Evolutionary conservation across 768 basidiomycete species (phyloP).

Genomic region (Pulveroboletus ravenelii): DNA sequence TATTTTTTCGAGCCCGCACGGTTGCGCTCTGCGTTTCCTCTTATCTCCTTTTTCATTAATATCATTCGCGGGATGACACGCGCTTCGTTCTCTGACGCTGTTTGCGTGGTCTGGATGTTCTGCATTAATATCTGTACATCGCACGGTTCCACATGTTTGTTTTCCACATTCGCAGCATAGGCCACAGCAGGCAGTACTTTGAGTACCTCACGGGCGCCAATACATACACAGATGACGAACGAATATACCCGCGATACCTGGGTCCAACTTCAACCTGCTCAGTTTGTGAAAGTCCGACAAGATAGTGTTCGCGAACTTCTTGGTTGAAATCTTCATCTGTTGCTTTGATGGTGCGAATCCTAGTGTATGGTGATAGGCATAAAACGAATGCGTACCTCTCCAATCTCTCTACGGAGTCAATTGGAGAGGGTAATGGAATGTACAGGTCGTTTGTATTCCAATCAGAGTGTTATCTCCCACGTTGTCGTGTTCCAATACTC

Average conservation of each 20-base stretch:
- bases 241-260: background rate
- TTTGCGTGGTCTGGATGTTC: conserved; percentile 25
- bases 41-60: background rate
- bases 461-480: no score
- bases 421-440: no score
- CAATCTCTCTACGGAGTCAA: no score
- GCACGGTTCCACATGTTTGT: conserved; percentile 18
- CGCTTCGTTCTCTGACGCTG: conserved; percentile 23
- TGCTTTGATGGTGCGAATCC: no score
- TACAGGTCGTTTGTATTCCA: no score
- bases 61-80: conserved; percentile 5
- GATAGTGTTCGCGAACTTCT: no score
- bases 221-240: conserved; percentile 16
- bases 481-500: no score
- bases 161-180: conserved; percentile 21
- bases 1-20: conserved; percentile 8
- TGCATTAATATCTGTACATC: conserved; percentile 28
- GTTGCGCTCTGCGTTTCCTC: conserved; percentile 7
- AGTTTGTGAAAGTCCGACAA: no score
- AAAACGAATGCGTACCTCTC: no score
- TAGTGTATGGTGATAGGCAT: no score
- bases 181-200: conserved; percentile 22
- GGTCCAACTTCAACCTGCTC: no score
- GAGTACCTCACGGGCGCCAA: conserved; percentile 19
- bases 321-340: no score